Percentiles rank a stretch among this genome's conserved stretches.
Evolutionary conservation across 2,329 filamentous ascomycete genomes (phyloP).

Genomic region (Rasamsonia emersonii): DNA sequence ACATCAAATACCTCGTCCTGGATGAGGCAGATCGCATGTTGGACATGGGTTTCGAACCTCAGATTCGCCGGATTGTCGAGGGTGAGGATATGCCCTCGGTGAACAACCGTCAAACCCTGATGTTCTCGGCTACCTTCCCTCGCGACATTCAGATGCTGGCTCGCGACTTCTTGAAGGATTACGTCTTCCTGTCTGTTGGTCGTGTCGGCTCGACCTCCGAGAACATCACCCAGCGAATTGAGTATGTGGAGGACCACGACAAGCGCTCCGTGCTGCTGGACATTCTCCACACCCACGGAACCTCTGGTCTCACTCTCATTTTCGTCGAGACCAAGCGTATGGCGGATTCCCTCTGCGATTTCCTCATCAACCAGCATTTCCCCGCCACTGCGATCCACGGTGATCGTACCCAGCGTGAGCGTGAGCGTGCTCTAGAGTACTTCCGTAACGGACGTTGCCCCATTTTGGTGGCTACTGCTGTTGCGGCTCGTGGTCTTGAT

Average conservation of each 20-base stretch:
- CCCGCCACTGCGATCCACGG: conserved; percentile 97
- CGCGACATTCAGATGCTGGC: conserved; percentile 99
- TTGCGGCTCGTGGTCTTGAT: conserved; percentile 84
- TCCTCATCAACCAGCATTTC: conserved; percentile 97
- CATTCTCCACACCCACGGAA: conserved; percentile 84
- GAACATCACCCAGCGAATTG: conserved; percentile 98
- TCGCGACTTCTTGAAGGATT: conserved; percentile 97
- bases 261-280: conserved; percentile 97
- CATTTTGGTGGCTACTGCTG: conserved; percentile 92
- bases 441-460: conserved; percentile 95
- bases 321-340: conserved; percentile 99
- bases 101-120: conserved; percentile 85
- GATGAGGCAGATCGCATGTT: conserved; percentile 99
- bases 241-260: conserved; percentile 93
- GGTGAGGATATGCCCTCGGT: conserved; percentile 94
- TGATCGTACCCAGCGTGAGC: conserved; percentile 96
- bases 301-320: conserved; percentile 81
- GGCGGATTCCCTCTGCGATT: conserved; percentile 95
- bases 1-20: conserved; percentile 98
- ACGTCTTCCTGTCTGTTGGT: conserved; percentile 96
- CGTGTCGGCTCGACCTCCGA: conserved; percentile 99
- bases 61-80: conserved; percentile 97
- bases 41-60: conserved; percentile 99
- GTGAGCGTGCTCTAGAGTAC: conserved; percentile 94
- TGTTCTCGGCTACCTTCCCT: conserved; percentile 99